Evolutionary conservation across 1,284 basidiomycete species (phyloP), one percentile per base, ranked within the genome.

Genomic region (Leccinum subfulvum): DNA sequence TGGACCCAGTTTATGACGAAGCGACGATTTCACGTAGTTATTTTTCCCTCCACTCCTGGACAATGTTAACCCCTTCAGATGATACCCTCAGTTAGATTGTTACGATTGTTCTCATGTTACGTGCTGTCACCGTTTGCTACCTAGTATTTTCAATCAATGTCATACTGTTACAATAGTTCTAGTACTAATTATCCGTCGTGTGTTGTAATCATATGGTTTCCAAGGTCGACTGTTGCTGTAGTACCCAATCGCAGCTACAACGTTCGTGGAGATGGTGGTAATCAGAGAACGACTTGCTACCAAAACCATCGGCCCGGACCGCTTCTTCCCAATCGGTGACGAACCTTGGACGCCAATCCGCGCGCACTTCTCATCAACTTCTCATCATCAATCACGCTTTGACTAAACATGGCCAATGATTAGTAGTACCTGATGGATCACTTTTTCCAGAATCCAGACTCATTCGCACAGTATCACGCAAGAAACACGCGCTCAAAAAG

Each of bases 111-210:
- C 16, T 41, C 44, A 23, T 56, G 23, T 26, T 51, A 41, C 6
- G 33, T 14, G 7, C 6, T 62, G 30, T 30, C 11, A 35, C 26
- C 44, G n/a, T 57, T 67, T 54, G 53, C 33, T 56, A 58, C 59
- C 56, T 58, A 60, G 26, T 56, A 60, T 33, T 33, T 39, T 59
- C 58, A 51, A 37, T 62, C 55, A 64, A 26, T 49, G 44, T 21
- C 44, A 21, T 49, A 49, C 44, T 60, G 58, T 64, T 59, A 62
- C 51, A n/a, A 52, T 64, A 71, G 52, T 51, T 26, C 28, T 71
- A 49, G 61, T 52, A 26, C 4, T 49, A 49, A n/a, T 33, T 33
- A 33, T 52, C 14, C 49, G 8, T 16, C 18, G 58, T 57, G 49
- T 61, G 18, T 56, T 64, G 53, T 66, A 59, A 8, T 73, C 51